Base-by-base conservation (phyloP, 371 early-diverging fungal species). In the Apophysomyces variabilis region DNA sequence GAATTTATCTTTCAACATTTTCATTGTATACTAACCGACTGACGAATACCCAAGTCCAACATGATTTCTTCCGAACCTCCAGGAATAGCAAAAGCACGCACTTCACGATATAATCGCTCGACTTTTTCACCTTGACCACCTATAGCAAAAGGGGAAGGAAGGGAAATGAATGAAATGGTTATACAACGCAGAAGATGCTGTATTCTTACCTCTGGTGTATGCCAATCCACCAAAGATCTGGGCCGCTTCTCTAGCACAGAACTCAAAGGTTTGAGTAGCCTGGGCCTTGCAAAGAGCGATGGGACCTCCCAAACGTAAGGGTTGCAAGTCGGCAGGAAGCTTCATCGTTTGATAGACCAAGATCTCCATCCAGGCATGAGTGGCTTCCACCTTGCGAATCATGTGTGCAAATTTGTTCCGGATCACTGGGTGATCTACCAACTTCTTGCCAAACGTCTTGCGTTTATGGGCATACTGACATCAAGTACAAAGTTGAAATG, bases 221-320 rank as follows among this genome's bases (percentile, higher is more conserved):
- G 93, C 77, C 26, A 94, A 72, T 16, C 96, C 96, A 66, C 96
- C 96, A 85, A 96, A 94, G 72, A 96, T 94, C 75, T 96, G 96
- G 3, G 91, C 86, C 3, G 96, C 95, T 78, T 96, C 95, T 64
- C 95, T 86, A 26, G 95, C 94, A 68, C 93, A 93, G 74, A 70
- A 94, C 71, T 96, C 95, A 68, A 95, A 90, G 5, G 92, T 93
- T 67, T 90, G 93, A 0, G 96, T 93, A 7, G 88, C 67, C 75
- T 94, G 93, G 7, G 92, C 94, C 79, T 96, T 96, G 65, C 92
- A 83, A 59, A 96, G 68, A 6, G 95, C 95, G 80, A 94, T 92
- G 14, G 94, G 94, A 0, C 95, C 96, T 32, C 93, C 96, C 1
- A 96, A 81, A 50, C 89, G 85, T 45, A 87, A 70, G 75, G 90